These are phyloP conservation scores for Fusarium praegraminearum DNA, from an alignment of 2,329 filamentous ascomycete genomes.

Conservation along the genomic window DNA sequence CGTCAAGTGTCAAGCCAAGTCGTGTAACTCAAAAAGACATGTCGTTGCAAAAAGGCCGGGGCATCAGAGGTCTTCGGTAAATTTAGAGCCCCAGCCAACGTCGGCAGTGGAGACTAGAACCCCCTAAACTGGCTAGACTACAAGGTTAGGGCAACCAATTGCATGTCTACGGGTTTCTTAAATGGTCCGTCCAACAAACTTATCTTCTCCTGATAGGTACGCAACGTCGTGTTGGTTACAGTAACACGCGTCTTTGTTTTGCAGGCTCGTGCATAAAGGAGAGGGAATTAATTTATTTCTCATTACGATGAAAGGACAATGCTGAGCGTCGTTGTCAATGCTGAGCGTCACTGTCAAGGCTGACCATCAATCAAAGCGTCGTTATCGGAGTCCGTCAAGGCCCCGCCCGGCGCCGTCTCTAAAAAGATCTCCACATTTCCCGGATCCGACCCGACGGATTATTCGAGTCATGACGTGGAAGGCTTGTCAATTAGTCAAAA, in stretches of 20 bases:
- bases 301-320: not conserved
- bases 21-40: slow-evolving; percentile 6
- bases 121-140: not conserved
- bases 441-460: not conserved
- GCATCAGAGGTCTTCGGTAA: slow-evolving; percentile 32
- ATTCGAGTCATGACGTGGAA: not conserved
- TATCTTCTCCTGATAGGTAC: not conserved
- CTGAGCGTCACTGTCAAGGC: not conserved
- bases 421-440: not conserved
- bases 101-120: slow-evolving; percentile 1
- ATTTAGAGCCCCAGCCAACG: slow-evolving; percentile 14
- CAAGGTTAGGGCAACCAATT: not conserved
- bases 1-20: not conserved
- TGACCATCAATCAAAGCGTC: not conserved
- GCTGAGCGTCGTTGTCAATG: not conserved
- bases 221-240: not conserved
- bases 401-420: not conserved
- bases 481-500: not conserved
- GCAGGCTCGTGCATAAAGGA: not conserved
- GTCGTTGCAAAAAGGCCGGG: slow-evolving; percentile 35
- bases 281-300: not conserved
- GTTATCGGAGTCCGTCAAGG: slow-evolving; percentile 18
- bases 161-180: not conserved
- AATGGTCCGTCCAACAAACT: not conserved
- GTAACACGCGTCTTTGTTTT: no score